Evolutionary conservation across 805 yeast species (phyloP).

Genomic region (Yueomyces sinensis): DNA sequence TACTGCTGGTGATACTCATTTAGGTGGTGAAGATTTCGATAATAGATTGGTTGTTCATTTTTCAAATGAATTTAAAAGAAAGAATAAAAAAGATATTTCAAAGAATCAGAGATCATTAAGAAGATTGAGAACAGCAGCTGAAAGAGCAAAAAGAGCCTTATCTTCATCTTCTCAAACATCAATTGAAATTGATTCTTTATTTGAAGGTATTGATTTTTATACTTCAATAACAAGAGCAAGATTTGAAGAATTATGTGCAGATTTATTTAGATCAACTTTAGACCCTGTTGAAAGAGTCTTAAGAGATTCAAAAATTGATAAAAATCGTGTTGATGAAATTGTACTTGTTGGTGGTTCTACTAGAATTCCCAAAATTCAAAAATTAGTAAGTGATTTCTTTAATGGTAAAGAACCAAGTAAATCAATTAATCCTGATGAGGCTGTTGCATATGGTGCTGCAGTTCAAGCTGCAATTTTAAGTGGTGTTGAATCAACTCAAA

Average conservation of each 20-base stretch:
- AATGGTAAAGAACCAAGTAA: conserved; percentile 93
- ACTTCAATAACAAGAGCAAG: conserved; percentile 92
- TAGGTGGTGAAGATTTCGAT: conserved; percentile 28
- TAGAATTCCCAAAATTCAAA: conserved; percentile 93
- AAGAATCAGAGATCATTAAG: conserved; percentile 87
- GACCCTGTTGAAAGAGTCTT: conserved; percentile 92
- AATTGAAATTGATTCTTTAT: conserved; percentile 84
- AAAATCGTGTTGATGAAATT: conserved; percentile 78
- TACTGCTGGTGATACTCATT: conserved; percentile 59
- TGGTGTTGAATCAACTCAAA: conserved; percentile 90
- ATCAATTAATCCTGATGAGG: conserved; percentile 95
- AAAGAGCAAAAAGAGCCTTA: conserved; percentile 93
- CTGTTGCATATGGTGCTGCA: conserved; percentile 98
- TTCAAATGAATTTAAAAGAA: conserved; percentile 86
- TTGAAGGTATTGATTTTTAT: conserved; percentile 91
- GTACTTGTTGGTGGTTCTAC: conserved; percentile 96
- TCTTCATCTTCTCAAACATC: conserved; percentile 92
- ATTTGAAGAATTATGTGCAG: conserved; percentile 90
- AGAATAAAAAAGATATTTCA: conserved; percentile 82
- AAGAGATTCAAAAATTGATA: conserved; percentile 78
- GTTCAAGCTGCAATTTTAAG: conserved; percentile 93
- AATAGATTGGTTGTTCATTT: conserved; percentile 83
- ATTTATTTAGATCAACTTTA: conserved; percentile 80
- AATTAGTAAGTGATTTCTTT: conserved; percentile 88
- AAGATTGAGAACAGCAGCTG: conserved; percentile 95